Base-by-base conservation (phyloP, 2,329 filamentous ascomycete genomes). In the Hymenoscyphus infarciens region DNA sequence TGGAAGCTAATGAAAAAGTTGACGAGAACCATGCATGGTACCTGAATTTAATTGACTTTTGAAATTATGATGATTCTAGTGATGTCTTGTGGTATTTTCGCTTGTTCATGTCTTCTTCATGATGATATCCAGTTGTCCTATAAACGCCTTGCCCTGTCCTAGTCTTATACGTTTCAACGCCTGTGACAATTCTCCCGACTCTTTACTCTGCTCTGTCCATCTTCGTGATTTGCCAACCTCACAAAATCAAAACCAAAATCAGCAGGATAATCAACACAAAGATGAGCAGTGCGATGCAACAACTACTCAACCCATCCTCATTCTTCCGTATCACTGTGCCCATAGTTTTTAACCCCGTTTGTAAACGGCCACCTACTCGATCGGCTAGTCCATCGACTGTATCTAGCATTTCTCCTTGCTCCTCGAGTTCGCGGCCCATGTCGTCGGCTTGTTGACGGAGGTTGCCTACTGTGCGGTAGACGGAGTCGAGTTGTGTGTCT, bases 401-500 rank as follows among this genome's bases (percentile, higher is more conserved):
- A 66, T 95, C 88, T 62, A 99, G 81, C 84, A 98, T 89, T 75
- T 92, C 91, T 25, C 83, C 84, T 81, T 99, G 95, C 79, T 99
- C 95, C 77, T 97, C 96, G 55, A 99, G 81, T 79, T 99, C 95
- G 62, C 94, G 82, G 1, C 95, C 94, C 94, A 99, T 99, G 70
- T 92, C 91, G 76, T 96, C 88, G 1, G 95, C 96, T 81, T 98
- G 95, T 73, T 89, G 83, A 61, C 94, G 82, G 73, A 99, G 78
- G 74, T 92, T 97, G 2, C 93, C 94, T 27, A 99, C 95, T 0
- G 94, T 98, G 68, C 88, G 86, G 74, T 96, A 97, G 56, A 99
- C 94, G 16, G 90, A 91, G 74, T 98, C 94, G 1, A 99, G 82
- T 71, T 95, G 90, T 77, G 93, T 83, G 74, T 99, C 95, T 80